Conservation (phyloP, 139 green algal genomes). For the Coccomyxa sp. region DNA sequence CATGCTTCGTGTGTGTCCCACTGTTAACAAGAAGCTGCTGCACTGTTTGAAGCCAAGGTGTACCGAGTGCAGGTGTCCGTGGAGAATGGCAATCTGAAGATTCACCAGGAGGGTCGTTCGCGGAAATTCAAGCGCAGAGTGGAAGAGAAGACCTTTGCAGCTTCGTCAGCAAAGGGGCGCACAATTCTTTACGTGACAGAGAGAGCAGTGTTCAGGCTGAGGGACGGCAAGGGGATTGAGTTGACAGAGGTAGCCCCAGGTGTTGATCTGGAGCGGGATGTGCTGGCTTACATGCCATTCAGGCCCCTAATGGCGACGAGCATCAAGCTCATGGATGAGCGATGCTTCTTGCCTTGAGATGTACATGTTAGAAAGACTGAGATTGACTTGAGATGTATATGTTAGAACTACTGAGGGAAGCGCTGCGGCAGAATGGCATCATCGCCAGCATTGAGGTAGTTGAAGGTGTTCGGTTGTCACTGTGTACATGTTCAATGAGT, state of each 20-base stretch:
- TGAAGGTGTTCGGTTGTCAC: too few relatives aligned
- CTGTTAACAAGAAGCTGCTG: neutral
- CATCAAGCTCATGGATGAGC: conserved; percentile 22
- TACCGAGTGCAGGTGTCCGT: conserved; percentile 17
- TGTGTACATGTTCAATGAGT: too few relatives aligned
- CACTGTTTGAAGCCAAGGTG: too few relatives aligned
- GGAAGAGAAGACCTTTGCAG: conserved; percentile 35
- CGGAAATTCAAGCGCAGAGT: conserved; percentile 32
- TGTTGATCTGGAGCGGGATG: conserved; percentile 29
- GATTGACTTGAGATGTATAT: neutral
- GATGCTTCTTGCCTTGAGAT: conserved; percentile 7
- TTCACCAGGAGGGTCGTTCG: conserved; percentile 25
- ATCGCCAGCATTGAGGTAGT: too few relatives aligned
- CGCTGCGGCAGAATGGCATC: too few relatives aligned
- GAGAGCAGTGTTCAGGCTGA: conserved; percentile 37
- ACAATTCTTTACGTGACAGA: conserved; percentile 45
- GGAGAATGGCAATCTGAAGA: conserved; percentile 16
- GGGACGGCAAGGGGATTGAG: conserved; percentile 14
- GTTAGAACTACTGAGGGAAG: too few relatives aligned
- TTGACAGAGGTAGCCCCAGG: conserved; percentile 42
- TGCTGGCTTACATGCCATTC: conserved; percentile 44
- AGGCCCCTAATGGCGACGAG: conserved; percentile 5
- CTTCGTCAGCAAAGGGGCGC: neutral
- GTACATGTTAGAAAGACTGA: too few relatives aligned
- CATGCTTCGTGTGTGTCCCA: neutral